Conservation (phyloP, 2,329 filamentous ascomycete species). For the Fusarium luffae region DNA sequence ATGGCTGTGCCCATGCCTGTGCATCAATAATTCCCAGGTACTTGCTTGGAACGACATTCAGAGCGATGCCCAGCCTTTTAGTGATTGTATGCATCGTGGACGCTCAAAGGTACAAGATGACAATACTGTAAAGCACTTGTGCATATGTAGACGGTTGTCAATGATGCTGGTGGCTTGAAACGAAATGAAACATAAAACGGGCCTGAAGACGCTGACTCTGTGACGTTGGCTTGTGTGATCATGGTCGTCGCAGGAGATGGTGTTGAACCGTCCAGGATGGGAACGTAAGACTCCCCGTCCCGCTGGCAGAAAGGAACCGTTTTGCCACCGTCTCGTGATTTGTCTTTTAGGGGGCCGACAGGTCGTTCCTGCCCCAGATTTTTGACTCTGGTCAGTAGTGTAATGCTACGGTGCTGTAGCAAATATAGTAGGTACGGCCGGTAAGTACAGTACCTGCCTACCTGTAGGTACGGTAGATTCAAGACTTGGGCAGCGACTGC, state of each 20-base stretch:
- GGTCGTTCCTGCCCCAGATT: conserved; percentile 28
- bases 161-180: conserved; percentile 31
- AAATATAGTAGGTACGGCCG: background rate
- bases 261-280: conserved; percentile 16
- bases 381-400: conserved; percentile 33
- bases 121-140: conserved; percentile 1
- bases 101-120: conserved; percentile 3
- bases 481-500: background rate
- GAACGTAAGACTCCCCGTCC: conserved; percentile 39
- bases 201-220: conserved; percentile 5
- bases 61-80: background rate
- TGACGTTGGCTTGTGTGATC: conserved; percentile 20
- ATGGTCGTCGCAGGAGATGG: conserved; percentile 15
- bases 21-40: background rate
- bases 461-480: background rate
- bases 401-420: background rate
- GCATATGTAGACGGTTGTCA: conserved; percentile 4
- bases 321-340: conserved; percentile 38
- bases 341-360: background rate
- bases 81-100: background rate
- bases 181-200: conserved; percentile 33
- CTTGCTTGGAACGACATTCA: background rate
- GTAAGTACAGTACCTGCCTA: background rate
- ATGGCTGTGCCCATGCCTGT: background rate
- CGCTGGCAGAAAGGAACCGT: conserved; percentile 26